phyloP scores from a whole-genome alignment of 2,329 filamentous ascomycete species.

The Lachnellula hyalina region DNA sequence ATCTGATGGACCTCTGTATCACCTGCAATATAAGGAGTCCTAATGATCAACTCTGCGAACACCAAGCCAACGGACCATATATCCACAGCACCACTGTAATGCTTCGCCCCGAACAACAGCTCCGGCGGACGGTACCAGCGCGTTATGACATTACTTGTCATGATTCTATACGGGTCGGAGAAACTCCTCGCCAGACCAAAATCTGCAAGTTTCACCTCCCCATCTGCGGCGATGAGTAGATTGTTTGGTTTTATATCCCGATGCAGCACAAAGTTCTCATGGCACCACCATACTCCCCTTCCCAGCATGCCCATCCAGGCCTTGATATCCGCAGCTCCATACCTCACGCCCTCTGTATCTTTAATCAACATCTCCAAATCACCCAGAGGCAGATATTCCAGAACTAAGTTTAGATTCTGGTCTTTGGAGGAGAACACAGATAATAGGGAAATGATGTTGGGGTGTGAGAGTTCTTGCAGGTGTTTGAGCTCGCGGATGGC shows the following conservation, averaged over 20 bases:
- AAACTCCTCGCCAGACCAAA: constrained; percentile 91
- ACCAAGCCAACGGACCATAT: constrained; percentile 92
- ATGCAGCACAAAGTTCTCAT: constrained; percentile 89
- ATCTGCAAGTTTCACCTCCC: constrained; percentile 93
- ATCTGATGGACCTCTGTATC: constrained; percentile 85
- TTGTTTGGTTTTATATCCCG: constrained; percentile 99
- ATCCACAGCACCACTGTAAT: constrained; percentile 88
- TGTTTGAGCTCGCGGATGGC: constrained; percentile 94
- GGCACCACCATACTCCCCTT: constrained; percentile 91
- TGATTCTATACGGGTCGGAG: constrained; percentile 78
- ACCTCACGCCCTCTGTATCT: constrained; percentile 71
- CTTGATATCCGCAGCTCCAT: constrained; percentile 88
- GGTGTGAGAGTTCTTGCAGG: constrained; percentile 87
- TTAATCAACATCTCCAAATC: constrained; percentile 93
- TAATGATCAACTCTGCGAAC: constrained; percentile 82
- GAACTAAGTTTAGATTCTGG: constrained; percentile 91
- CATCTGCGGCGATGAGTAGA: constrained; percentile 85
- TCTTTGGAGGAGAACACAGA: constrained; percentile 94
- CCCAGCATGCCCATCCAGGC: constrained; percentile 98
- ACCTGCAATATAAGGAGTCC: constrained; percentile 77
- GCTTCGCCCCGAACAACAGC: constrained; percentile 81
- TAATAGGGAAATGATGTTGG: constrained; percentile 90
- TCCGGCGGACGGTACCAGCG: constrained; percentile 96
- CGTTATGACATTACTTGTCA: constrained; percentile 95
- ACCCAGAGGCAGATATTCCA: constrained; percentile 89